Evolutionary conservation across 129 eudicot genomes (phyloP), one percentile per base, ranked within the genome.

Genomic region (Pseudognaphalium luteoalbum): DNA sequence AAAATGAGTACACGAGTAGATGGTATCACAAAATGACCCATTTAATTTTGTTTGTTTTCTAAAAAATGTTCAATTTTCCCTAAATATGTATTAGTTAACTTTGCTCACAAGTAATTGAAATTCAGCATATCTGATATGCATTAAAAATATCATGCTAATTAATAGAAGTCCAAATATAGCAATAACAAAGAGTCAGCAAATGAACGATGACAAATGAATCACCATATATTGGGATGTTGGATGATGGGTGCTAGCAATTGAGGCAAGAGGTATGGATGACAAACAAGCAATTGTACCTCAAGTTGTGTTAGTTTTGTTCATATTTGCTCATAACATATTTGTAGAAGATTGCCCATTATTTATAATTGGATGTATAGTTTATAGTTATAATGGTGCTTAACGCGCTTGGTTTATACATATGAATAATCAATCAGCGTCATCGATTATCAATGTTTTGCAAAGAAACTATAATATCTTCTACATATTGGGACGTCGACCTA

Each of bases 141-240:
- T 59, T 12, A 64, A 57, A 28, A 34, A 34, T 35, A 35, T 47
- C 54, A 47, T 47, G n/a, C 54, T 47, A 47, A 1, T 47, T 47
- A 47, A 1, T 47, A 47, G 19, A 50, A 64, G 34, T 72, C 83
- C 41, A 72, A 72, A 72, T 72, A 72, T 72, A 72, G 83, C 66
- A 72, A 72, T 22, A 78, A 21, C 37, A 22, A 28, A 35, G 12
- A 34, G 52, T 70, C 52, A 78, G 57, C 68, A 66, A 21, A 58
- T 42, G 57, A 78, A 71, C 44, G 20, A 78, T 21, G 82, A 66
- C 65, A 71, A 15, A 64, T 50, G 66, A 37, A 61, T 30, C 54
- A 70, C 70, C 66, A 22, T 64, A 65, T 42, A 60, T 41, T 20
- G 47, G 71, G 77, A 78, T 61, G 77, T 63, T 56, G 44, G 72